phyloP scores from a whole-genome alignment of 2,329 filamentous ascomycete genomes.

The Trichoderma aggressivum region DNA sequence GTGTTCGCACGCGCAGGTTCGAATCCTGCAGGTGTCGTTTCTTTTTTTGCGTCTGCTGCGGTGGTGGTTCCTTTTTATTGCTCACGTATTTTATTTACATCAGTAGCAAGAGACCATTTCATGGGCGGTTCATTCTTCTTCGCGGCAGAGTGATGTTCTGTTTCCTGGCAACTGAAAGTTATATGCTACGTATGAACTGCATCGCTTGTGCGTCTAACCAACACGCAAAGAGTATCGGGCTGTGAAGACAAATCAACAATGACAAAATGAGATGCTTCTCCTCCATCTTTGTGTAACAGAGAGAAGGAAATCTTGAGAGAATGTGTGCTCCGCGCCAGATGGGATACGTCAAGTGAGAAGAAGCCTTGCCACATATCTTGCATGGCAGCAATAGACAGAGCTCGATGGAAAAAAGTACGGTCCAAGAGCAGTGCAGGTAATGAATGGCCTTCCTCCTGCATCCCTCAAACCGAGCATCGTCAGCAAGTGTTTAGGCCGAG shows the following conservation, averaged over 20 bases:
- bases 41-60: not conserved
- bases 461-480: too few species aligned
- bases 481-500: not conserved
- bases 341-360: not conserved
- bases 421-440: not conserved
- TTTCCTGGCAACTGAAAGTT: not conserved
- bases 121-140: not conserved
- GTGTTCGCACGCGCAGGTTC: conserved; percentile 20
- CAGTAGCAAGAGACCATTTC: too few species aligned
- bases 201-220: not conserved
- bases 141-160: not conserved
- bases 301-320: not conserved
- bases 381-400: not conserved
- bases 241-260: not conserved
- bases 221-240: not conserved
- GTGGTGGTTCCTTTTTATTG: not conserved
- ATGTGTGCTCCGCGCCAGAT: not conserved
- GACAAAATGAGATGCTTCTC: not conserved
- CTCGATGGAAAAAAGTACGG: not conserved
- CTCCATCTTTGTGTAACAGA: not conserved
- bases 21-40: conserved; percentile 19
- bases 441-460: not conserved
- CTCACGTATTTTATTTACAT: not conserved
- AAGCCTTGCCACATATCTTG: not conserved
- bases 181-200: not conserved